Percentiles rank a stretch among this genome's conserved stretches.
Conservation (phyloP, 2,329 filamentous ascomycete species). For the Onygenales sp. region DNA sequence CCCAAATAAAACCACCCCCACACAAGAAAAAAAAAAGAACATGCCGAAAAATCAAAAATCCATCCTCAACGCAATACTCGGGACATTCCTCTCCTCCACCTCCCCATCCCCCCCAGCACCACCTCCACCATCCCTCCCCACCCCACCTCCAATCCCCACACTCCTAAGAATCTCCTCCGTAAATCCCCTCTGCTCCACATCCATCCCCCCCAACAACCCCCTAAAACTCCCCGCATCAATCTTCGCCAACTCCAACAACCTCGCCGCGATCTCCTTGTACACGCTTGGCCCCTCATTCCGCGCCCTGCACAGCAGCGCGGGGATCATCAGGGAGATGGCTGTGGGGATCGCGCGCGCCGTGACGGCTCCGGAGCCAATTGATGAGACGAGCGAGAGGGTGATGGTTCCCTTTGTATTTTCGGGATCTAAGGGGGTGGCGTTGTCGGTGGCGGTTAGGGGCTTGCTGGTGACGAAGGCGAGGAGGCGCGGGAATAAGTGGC, state of each 20-base stretch:
- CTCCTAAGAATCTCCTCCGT: constrained; percentile 69
- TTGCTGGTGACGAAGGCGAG: constrained; percentile 59
- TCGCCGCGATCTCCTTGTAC: constrained; percentile 63
- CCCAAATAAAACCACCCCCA: not conserved
- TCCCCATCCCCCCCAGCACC: constrained; percentile 42
- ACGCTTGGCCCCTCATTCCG: constrained; percentile 49
- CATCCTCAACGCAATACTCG: constrained; percentile 91
- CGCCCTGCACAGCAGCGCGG: constrained; percentile 65
- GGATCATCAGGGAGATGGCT: constrained; percentile 67
- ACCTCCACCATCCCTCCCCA: constrained; percentile 30
- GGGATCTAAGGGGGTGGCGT: constrained; percentile 56
- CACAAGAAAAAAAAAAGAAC: not conserved
- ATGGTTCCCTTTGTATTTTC: constrained; percentile 64
- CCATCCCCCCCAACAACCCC: constrained; percentile 62
- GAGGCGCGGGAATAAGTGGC: constrained; percentile 65
- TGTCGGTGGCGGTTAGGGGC: constrained; percentile 42
- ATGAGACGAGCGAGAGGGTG: constrained; percentile 66
- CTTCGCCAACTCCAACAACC: constrained; percentile 72
- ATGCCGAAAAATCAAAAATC: constrained; percentile 56
- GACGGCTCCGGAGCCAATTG: constrained; percentile 42
- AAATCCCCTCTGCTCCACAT: constrained; percentile 58
- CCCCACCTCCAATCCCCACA: constrained; percentile 41
- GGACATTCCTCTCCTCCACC: constrained; percentile 47
- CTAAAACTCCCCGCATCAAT: constrained; percentile 65
- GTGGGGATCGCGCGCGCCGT: constrained; percentile 21